Conservation (phyloP, 331 rosid genomes). For the Dryas integrifolia region DNA sequence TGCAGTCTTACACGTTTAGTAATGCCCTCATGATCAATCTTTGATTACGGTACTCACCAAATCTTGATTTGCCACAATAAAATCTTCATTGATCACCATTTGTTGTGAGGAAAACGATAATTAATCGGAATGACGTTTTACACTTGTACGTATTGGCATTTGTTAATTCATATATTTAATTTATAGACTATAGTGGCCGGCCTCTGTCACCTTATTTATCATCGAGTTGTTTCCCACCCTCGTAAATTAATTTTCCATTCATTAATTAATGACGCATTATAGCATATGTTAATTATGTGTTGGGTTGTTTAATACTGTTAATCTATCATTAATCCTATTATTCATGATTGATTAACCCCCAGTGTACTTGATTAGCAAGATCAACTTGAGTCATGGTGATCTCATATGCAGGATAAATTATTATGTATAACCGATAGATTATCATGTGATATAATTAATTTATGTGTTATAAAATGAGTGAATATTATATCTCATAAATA, state of each 20-base stretch:
- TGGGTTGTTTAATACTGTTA: no score
- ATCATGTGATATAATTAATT: no score
- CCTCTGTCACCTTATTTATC: neutral
- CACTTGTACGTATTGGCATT: neutral
- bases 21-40: constrained; percentile 40
- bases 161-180: neutral
- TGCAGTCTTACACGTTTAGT: constrained; percentile 33
- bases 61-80: constrained; percentile 8
- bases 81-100: neutral
- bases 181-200: neutral
- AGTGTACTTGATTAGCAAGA: no score
- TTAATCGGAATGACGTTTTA: neutral
- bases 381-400: no score
- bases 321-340: no score
- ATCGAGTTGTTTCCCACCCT: neutral
- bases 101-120: constrained; percentile 10
- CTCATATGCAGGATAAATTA: no score
- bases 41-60: neutral
- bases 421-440: no score
- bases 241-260: neutral
- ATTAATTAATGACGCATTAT: neutral
- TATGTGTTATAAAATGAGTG: no score
- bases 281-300: neutral
- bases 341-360: no score
- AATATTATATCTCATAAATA: no score